Percentiles rank a stretch among this genome's conserved stretches.
Conservation (phyloP, 2,329 filamentous ascomycete genomes). For the Aureobasidium sp. region DNA sequence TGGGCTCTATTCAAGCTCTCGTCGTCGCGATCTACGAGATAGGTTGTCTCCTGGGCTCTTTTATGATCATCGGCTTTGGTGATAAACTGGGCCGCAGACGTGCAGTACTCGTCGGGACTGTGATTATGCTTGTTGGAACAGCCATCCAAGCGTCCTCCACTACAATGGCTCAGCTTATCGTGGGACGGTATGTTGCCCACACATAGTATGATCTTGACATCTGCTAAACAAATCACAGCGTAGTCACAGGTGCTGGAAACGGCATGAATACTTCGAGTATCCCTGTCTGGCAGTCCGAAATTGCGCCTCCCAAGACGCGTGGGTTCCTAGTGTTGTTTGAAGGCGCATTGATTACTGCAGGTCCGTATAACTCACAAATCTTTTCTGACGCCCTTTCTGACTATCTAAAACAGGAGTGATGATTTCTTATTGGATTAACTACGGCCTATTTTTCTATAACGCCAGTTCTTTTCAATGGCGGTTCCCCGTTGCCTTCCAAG, state of each 20-base stretch:
- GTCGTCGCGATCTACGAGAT: conserved; percentile 14
- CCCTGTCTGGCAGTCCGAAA: conserved; percentile 33
- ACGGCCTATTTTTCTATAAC: conserved; percentile 27
- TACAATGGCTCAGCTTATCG: conserved; percentile 28
- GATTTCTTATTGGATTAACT: conserved; percentile 30
- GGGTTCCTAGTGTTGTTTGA: conserved; percentile 29
- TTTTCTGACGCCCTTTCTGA: too few species aligned
- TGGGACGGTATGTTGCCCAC: conserved; percentile 15
- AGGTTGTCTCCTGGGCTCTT: conserved; percentile 19
- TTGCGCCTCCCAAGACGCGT: conserved; percentile 26
- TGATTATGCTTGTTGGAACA: conserved; percentile 27
- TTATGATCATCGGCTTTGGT: conserved; percentile 18
- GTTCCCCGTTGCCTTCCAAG: conserved; percentile 47
- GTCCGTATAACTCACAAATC: too few species aligned
- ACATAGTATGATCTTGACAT: too few species aligned
- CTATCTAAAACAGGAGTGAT: conserved; percentile 21
- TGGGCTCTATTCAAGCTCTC: not conserved
- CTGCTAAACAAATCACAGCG: conserved; percentile 18
- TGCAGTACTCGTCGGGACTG: conserved; percentile 19
- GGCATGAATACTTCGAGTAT: conserved; percentile 32
- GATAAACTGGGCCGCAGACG: conserved; percentile 17
- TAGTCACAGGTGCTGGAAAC: conserved; percentile 31
- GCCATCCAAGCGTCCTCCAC: conserved; percentile 25
- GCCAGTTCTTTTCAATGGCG: conserved; percentile 39
- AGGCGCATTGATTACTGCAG: conserved; percentile 23